Conservation (phyloP, 2,329 filamentous ascomycete species). For the Sphaerulina vaccinii region DNA sequence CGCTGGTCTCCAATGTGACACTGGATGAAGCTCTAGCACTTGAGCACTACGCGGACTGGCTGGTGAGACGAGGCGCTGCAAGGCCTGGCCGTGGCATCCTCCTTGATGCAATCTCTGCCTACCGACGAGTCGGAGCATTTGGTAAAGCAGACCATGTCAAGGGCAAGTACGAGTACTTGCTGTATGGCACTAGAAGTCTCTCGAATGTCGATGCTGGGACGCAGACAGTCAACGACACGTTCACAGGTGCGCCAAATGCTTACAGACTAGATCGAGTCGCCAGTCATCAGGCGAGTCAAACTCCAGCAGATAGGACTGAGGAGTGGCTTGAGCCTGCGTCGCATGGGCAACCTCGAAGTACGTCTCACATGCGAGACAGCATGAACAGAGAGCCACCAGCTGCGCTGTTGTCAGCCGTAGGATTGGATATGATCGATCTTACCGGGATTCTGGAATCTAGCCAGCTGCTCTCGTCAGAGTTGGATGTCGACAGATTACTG, state of each 20-base stretch:
- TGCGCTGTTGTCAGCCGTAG: conserved; percentile 56
- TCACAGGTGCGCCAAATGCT: conserved; percentile 39
- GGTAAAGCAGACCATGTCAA: conserved; percentile 69
- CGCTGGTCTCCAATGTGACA: conserved; percentile 63
- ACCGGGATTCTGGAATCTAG: conserved; percentile 76
- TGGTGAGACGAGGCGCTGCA: conserved; percentile 63
- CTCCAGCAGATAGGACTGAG: conserved; percentile 48
- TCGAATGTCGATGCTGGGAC: conserved; percentile 62
- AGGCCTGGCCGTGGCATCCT: conserved; percentile 69
- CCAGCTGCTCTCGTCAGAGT: conserved; percentile 74
- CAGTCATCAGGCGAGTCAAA: conserved; percentile 40
- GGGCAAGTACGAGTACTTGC: conserved; percentile 64
- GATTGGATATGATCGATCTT: conserved; percentile 77
- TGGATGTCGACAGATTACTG: conserved; percentile 72
- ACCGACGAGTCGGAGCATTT: conserved; percentile 65
- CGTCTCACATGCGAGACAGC: conserved; percentile 10
- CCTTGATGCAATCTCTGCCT: conserved; percentile 66
- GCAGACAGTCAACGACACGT: conserved; percentile 66
- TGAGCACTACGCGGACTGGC: conserved; percentile 71
- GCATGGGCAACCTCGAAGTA: conserved; percentile 30
- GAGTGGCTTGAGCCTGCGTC: conserved; percentile 47
- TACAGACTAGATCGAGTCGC: conserved; percentile 48
- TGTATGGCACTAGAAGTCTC: conserved; percentile 62
- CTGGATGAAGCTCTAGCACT: conserved; percentile 73
- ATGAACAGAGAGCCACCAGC: conserved; percentile 30